These are phyloP conservation scores for Aspergillus affinis DNA, from an alignment of 495 filamentous ascomycete genomes.

Conservation along the genomic window DNA sequence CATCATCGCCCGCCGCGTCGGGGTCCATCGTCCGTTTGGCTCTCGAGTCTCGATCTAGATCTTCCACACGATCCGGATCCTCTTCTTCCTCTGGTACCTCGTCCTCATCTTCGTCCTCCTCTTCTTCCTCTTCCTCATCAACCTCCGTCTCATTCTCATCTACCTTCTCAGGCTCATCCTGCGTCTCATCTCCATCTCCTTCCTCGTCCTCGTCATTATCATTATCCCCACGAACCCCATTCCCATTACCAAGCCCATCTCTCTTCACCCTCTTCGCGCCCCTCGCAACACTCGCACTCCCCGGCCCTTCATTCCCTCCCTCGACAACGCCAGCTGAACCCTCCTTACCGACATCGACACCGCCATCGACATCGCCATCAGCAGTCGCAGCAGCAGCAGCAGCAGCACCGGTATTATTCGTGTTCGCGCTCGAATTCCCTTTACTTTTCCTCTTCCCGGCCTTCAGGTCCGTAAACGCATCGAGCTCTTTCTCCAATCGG, in stretches of 20 bases:
- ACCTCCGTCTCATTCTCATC: conserved; percentile 54
- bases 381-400: too few relatives aligned
- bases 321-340: conserved; percentile 43
- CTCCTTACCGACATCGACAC: conserved; percentile 24
- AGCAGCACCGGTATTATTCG: conserved; percentile 24
- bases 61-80: conserved; percentile 66
- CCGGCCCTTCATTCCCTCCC: conserved; percentile 20
- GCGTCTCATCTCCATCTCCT: conserved; percentile 54
- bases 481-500: conserved; percentile 58
- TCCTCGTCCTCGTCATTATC: conserved; percentile 46
- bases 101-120: conserved; percentile 38
- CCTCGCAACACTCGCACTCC: conserved; percentile 21
- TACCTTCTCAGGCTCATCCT: conserved; percentile 51
- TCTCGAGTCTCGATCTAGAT: conserved; percentile 44
- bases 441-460: conserved; percentile 66
- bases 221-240: conserved; percentile 41
- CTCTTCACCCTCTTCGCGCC: conserved; percentile 50
- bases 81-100: conserved; percentile 47
- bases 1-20: conserved; percentile 39
- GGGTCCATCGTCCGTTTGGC: conserved; percentile 34
- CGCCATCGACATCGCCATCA: too few relatives aligned
- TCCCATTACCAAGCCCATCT: conserved; percentile 48
- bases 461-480: conserved; percentile 60
- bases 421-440: conserved; percentile 31
- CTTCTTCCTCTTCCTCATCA: conserved; percentile 53